Evolutionary conservation across 176 grass and related monocot species (phyloP), one percentile per base, ranked within the genome.

Genomic region (Avena atlantica): DNA sequence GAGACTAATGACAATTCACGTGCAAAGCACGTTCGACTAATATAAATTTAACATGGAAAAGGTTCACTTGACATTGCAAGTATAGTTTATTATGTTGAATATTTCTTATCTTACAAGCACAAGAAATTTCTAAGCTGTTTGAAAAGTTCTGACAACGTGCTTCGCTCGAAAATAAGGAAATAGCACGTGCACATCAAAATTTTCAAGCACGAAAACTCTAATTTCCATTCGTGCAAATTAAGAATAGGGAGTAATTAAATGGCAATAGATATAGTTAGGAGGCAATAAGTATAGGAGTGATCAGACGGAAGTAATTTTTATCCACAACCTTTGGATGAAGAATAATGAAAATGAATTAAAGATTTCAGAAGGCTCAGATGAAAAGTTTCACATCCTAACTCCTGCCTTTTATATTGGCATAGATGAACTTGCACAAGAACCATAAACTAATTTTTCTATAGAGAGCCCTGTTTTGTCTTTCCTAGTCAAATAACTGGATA

Each of bases 361-460:
- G 63, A 66, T 66, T 66, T 66, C 62, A 66, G 63, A 66, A 66
- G 25, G 63, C 63, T 66, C 63, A 31, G 63, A 31, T 15, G 25
- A 66, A 29, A 66, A 66, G 12, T 66, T 7, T 6, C 11, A 15
- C 9, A 62, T 59, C 57, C 57, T 59, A 59, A 21, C 59, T 62
- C 59, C 8, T 62, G 21, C 20, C n/a, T 61, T 21, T 4, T 59
- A 63, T 25, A 63, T 63, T 25, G 23, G 60, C 25, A 63, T 63
- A 12, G 23, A 49, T 20, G 48, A 76, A 88, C 36, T 67, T 11
- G 14, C 34, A 65, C 65, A 86, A 83, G 9, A 55, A 69, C 53
- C 53, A 78, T 67, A 70, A 80, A 70, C 31, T 55, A 57, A 68
- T 83, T 73, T 70, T 20, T 48, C 57, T 40, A 56, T 55, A 44